Base-by-base conservation (phyloP, 1,284 basidiomycete species). In the Rhodotorula sp. region DNA sequence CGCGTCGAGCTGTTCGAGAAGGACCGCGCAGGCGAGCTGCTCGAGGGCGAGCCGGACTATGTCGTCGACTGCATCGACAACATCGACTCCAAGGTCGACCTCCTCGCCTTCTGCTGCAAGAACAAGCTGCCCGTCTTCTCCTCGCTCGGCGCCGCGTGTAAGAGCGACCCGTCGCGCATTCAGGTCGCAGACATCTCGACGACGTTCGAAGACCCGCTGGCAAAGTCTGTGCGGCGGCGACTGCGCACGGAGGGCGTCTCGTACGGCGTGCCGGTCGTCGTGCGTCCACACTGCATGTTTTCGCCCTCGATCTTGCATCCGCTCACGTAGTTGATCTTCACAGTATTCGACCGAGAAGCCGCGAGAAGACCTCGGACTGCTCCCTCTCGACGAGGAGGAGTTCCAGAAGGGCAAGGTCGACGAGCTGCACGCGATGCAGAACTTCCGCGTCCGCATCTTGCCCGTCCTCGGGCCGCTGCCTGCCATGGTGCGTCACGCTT, bases 111-210 rank as follows among this genome's bases (percentile, higher is more conserved):
- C 79, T 96, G 93, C 78, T 86, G 90, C 77, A 86, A 89, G 70
- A 85, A 89, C 74, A 80, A 85, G 49, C 88, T 94, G 81, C 91
- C 91, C 84, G 90, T 97, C 25, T 97, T 99, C 82, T 92, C 94
- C 1, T 93, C 93, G 25, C 97, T 99, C 93, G 97, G 97, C 55
- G 93, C 96, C 1, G 91, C 95, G n/a, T 92, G 95, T 12, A 99
- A 99, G 83, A 87, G 87, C 72, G 97, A 99, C 81, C 94, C 97
- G 0, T 97, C 94, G 8, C 87, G 94, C 46, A 87, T 99, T 42
- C 96, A 98, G 82, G 97, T 99, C 71, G 84, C 84, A 69, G 96
- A 98, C 81, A 93, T 99, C 76, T 93, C 93, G 3, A 86, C 86
- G 72, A 99, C 97, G 0, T 87, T 92, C 61, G 97, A 99, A 80